phyloP scores from a whole-genome alignment of 495 filamentous ascomycete species.

The Pyrenopolyporus hunteri region DNA sequence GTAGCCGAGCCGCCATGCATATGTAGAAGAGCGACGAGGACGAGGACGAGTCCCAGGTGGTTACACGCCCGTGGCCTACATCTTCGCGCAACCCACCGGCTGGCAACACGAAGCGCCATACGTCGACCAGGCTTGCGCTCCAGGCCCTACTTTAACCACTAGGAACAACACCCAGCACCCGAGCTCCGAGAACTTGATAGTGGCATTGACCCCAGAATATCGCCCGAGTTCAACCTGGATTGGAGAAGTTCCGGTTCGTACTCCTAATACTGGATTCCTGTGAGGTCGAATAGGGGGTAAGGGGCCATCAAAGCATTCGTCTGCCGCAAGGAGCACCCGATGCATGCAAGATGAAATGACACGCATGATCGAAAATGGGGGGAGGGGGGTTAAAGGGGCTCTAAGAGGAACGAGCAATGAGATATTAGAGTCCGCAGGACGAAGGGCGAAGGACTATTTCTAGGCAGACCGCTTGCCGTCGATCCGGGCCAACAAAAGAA shows the following conservation, averaged over 20 bases:
- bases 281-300: neutral
- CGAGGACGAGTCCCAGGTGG: slow-evolving; percentile 20
- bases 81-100: slow-evolving; percentile 34
- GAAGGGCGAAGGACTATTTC: neutral
- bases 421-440: slow-evolving; percentile 15
- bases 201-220: neutral
- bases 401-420: slow-evolving; percentile 2
- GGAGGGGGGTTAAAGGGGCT: neutral
- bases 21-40: slow-evolving; percentile 6
- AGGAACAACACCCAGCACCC: slow-evolving; percentile 20
- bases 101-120: slow-evolving; percentile 40
- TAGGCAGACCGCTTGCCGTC: slow-evolving; percentile 3
- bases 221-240: slow-evolving; percentile 10
- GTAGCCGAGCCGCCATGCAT: slow-evolving; percentile 36
- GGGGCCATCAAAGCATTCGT: slow-evolving; percentile 22
- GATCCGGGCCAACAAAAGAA: slow-evolving; percentile 15
- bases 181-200: slow-evolving; percentile 9
- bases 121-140: slow-evolving; percentile 17
- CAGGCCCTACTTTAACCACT: slow-evolving; percentile 9
- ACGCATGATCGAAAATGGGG: slow-evolving; percentile 16
- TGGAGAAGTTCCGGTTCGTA: slow-evolving; percentile 5
- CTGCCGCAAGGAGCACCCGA: slow-evolving; percentile 28
- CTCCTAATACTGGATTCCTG: neutral
- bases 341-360: slow-evolving; percentile 36
- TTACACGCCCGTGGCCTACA: slow-evolving; percentile 9